phyloP scores from a whole-genome alignment of 495 filamentous ascomycete genomes.

The Daldinia decipiens region DNA sequence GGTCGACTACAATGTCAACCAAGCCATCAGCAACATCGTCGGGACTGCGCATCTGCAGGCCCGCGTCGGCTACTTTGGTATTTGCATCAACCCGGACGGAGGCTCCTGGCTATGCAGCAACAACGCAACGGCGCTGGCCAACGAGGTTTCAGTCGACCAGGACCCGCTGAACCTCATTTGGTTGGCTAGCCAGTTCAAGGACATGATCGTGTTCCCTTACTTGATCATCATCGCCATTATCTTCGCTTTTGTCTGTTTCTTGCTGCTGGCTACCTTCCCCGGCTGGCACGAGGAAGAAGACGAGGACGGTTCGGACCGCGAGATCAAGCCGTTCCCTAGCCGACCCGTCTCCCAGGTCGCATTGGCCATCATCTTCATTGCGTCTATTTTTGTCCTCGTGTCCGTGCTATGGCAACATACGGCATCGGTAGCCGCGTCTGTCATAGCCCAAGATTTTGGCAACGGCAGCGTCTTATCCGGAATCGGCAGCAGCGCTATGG shows the following conservation, averaged over 20 bases:
- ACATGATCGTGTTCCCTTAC: slow-evolving; percentile 84
- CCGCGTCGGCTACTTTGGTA: slow-evolving; percentile 70
- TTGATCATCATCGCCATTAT: slow-evolving; percentile 84
- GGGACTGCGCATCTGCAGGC: slow-evolving; percentile 72
- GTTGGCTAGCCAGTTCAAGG: slow-evolving; percentile 81
- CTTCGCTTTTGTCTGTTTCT: slow-evolving; percentile 78
- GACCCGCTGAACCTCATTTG: slow-evolving; percentile 85
- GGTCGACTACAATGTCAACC: slow-evolving; percentile 83
- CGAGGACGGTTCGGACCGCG: slow-evolving; percentile 69
- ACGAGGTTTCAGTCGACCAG: slow-evolving; percentile 73
- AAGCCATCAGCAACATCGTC: slow-evolving; percentile 78
- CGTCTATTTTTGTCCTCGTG: slow-evolving; percentile 80
- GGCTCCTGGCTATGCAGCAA: slow-evolving; percentile 78
- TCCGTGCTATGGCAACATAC: slow-evolving; percentile 86
- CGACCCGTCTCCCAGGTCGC: slow-evolving; percentile 78
- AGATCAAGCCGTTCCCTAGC: slow-evolving; percentile 82
- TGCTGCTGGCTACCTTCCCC: slow-evolving; percentile 82
- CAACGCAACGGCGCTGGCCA: slow-evolving; percentile 78
- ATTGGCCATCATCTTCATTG: slow-evolving; percentile 80
- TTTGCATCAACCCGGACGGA: slow-evolving; percentile 79
- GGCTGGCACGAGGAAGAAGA: slow-evolving; percentile 82
- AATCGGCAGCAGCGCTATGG: slow-evolving; percentile 92
- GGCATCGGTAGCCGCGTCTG: slow-evolving; percentile 90
- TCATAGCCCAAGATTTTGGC: slow-evolving; percentile 92
- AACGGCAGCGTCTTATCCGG: slow-evolving; percentile 91